A percentile compares a stretch with the other conserved stretches of the same genome.
These are phyloP conservation scores for Triticum timopheevii DNA, from an alignment of 176 grass and related monocot species.

Conservation along the genomic window DNA sequence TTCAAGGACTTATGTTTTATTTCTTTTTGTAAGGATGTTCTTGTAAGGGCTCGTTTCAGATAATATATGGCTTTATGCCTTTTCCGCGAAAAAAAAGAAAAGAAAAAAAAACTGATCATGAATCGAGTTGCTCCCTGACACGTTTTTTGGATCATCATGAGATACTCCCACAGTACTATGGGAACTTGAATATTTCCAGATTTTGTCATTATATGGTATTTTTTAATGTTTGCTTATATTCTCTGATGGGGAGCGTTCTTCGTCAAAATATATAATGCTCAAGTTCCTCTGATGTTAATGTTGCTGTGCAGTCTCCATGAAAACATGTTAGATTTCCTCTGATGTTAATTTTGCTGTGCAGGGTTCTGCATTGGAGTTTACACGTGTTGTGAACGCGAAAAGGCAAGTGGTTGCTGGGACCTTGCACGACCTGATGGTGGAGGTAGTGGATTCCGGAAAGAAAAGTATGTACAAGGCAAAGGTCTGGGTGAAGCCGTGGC, in stretches of 20 bases:
- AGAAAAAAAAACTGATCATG: not conserved
- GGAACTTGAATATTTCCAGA: not conserved
- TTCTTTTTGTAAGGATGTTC: too few species aligned
- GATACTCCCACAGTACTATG: not conserved
- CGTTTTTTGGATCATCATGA: not conserved
- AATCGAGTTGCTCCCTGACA: not conserved
- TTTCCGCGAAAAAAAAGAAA: too few species aligned
- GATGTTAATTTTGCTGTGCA: constrained; percentile 31
- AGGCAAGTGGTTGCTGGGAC: constrained; percentile 80
- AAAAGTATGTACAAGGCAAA: constrained; percentile 86
- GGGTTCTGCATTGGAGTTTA: constrained; percentile 74
- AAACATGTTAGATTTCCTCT: constrained; percentile 17
- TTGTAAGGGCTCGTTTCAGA: too few species aligned
- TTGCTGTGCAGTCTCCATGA: not conserved
- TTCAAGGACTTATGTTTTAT: too few species aligned
- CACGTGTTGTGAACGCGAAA: constrained; percentile 67
- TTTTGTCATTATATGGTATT: not conserved
- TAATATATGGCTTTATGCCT: too few species aligned
- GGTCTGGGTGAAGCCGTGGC: constrained; percentile 95
- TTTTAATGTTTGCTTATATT: not conserved
- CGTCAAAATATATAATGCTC: not conserved
- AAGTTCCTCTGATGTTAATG: constrained; percentile 1
- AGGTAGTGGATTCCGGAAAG: constrained; percentile 77
- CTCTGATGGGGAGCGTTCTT: not conserved
- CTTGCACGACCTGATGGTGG: constrained; percentile 65